Conservation (phyloP, 108 stramenopile species). For the Stephanodiscus minutulus region DNA sequence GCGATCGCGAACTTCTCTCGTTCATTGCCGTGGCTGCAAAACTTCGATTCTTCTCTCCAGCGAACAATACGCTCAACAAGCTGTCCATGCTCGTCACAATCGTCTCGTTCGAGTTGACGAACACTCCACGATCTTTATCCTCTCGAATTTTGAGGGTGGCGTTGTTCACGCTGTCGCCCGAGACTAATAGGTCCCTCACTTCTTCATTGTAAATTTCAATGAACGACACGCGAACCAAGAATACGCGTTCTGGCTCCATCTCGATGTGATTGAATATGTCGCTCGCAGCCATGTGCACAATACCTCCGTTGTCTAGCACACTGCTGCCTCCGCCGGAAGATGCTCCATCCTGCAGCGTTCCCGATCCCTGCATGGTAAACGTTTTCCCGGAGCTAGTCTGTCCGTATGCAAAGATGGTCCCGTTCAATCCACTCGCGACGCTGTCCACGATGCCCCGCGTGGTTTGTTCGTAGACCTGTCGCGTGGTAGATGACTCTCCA, state of each 20-base stretch:
- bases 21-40: conserved; percentile 96
- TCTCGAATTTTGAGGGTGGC: conserved; percentile 81
- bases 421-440: conserved; percentile 94
- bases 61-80: conserved; percentile 71
- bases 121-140: conserved; percentile 94
- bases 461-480: conserved; percentile 86
- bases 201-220: conserved; percentile 99
- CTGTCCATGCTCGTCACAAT: conserved; percentile 82
- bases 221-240: conserved; percentile 92
- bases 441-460: conserved; percentile 86
- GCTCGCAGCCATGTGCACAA: conserved; percentile 85
- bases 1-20: conserved; percentile 93
- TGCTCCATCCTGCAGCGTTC: conserved; percentile 66
- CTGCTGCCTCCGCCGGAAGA: conserved; percentile 1
- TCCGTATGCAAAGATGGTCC: conserved; percentile 96
- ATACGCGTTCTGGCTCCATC: conserved; percentile 62
- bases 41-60: conserved; percentile 87
- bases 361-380: conserved; percentile 90
- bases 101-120: conserved; percentile 88
- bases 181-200: conserved; percentile 91
- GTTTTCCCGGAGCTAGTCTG: conserved; percentile 94
- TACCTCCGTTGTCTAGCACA: conserved; percentile 53
- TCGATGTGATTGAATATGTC: conserved; percentile 82
- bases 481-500: conserved; percentile 76
- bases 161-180: conserved; percentile 31